phyloP scores from a whole-genome alignment of 352 stramenopile genomes.

The Phytopythium oedochilum region DNA sequence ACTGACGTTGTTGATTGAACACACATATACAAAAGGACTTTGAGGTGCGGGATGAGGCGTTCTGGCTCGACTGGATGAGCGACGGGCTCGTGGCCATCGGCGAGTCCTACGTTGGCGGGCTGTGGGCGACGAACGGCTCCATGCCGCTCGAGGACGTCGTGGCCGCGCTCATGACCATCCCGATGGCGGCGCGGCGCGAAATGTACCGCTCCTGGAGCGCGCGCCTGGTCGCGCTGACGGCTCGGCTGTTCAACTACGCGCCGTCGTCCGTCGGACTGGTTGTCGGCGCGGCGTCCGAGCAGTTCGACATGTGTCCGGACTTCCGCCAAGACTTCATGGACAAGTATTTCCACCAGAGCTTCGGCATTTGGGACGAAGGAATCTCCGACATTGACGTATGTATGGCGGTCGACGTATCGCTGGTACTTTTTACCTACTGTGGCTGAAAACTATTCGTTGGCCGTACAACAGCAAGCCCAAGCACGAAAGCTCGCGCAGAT shows the following conservation, averaged over 20 bases:
- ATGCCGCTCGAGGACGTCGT: constrained; percentile 68
- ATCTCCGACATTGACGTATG: constrained; percentile 40
- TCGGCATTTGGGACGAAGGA: constrained; percentile 60
- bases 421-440: too few species aligned
- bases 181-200: constrained; percentile 74
- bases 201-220: constrained; percentile 87
- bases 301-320: constrained; percentile 68
- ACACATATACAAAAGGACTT: constrained; percentile 60
- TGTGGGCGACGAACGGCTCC: constrained; percentile 58
- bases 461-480: constrained; percentile 38
- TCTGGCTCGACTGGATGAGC: constrained; percentile 88
- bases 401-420: background rate
- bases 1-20: background rate
- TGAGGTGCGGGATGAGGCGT: constrained; percentile 67
- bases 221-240: constrained; percentile 63
- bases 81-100: constrained; percentile 79
- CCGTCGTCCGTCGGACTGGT: constrained; percentile 65
- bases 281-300: constrained; percentile 59
- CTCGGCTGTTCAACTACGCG: constrained; percentile 74
- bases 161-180: constrained; percentile 70
- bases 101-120: constrained; percentile 71
- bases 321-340: constrained; percentile 78
- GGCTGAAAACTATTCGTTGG: background rate
- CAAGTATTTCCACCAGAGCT: constrained; percentile 68
- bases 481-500: constrained; percentile 65